Conservation (phyloP, 441 rosid genomes). For the Erysimum cheiri region DNA sequence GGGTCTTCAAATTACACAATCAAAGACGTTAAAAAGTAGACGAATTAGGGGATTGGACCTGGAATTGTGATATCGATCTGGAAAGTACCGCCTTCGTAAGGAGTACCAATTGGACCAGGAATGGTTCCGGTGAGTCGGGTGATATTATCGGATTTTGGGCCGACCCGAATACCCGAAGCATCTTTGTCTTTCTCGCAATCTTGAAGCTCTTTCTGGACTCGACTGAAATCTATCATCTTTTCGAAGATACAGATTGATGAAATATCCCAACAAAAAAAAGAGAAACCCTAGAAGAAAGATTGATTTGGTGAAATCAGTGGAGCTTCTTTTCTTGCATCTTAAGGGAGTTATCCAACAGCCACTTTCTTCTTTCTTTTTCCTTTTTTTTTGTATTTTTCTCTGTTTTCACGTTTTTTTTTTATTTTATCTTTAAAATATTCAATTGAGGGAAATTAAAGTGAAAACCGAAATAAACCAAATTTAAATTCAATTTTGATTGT, state of each 20-base stretch:
- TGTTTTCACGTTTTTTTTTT: not conserved
- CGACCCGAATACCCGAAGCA: slow-evolving; percentile 75
- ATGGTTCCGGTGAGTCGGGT: slow-evolving; percentile 78
- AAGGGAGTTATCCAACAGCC: slow-evolving; percentile 2
- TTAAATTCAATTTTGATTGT: not conserved
- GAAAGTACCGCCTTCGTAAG: slow-evolving; percentile 96
- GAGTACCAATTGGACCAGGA: slow-evolving; percentile 89
- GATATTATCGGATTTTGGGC: slow-evolving; percentile 79
- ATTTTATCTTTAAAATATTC: not conserved
- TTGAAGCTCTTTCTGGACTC: slow-evolving; percentile 95
- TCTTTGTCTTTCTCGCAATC: slow-evolving; percentile 84
- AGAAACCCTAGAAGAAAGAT: slow-evolving; percentile 1
- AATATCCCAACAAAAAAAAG: not conserved
- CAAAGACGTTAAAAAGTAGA: not conserved
- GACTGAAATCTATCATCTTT: slow-evolving; percentile 77
- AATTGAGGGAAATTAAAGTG: not conserved
- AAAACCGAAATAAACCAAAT: not conserved
- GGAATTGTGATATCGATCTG: slow-evolving; percentile 89
- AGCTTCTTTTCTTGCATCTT: slow-evolving; percentile 12
- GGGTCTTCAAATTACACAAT: slow-evolving; percentile 3
- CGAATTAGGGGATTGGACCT: slow-evolving; percentile 47
- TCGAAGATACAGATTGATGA: slow-evolving; percentile 16
- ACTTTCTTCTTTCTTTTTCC: not conserved
- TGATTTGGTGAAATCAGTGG: not conserved
- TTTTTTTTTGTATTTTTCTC: not conserved